Conservation (phyloP, 1,284 basidiomycete genomes). For the Apiotrichum gracile region DNA sequence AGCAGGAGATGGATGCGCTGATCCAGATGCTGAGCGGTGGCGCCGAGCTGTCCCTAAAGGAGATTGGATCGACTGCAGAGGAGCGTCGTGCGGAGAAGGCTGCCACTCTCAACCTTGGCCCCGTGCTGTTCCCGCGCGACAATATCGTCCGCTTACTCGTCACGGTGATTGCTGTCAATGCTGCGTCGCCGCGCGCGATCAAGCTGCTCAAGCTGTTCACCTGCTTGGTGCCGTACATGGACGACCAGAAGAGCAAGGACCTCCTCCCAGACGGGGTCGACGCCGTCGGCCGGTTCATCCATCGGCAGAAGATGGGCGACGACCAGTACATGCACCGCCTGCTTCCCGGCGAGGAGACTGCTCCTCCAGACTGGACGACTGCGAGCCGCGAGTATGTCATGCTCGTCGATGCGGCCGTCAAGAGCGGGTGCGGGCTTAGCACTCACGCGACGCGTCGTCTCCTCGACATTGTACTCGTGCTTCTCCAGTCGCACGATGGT, state of each 20-base stretch:
- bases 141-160: conserved; percentile 67
- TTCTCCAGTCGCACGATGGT: conserved; percentile 49
- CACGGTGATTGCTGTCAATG: conserved; percentile 72
- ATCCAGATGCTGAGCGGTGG: conserved; percentile 52
- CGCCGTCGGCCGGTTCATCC: conserved; percentile 52
- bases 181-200: conserved; percentile 59
- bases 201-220: conserved; percentile 62
- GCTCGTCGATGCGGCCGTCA: conserved; percentile 56
- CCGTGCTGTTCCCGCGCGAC: conserved; percentile 56
- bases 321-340: conserved; percentile 49
- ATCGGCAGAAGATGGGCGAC: conserved; percentile 23
- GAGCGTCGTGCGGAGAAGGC: conserved; percentile 52
- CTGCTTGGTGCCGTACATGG: conserved; percentile 55
- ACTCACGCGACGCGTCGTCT: conserved; percentile 52
- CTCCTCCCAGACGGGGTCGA: conserved; percentile 63
- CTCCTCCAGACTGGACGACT: conserved; percentile 53
- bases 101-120: conserved; percentile 56
- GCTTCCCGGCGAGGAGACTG: conserved; percentile 45
- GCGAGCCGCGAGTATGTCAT: conserved; percentile 64
- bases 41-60: conserved; percentile 49
- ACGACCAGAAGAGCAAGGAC: conserved; percentile 43
- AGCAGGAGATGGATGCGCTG: conserved; percentile 65
- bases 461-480: conserved; percentile 57
- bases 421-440: conserved; percentile 56
- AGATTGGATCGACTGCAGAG: conserved; percentile 58